Evolutionary conservation across 768 basidiomycete genomes (phyloP), one percentile per base, ranked within the genome.

Genomic region (Tulasnella sp.): DNA sequence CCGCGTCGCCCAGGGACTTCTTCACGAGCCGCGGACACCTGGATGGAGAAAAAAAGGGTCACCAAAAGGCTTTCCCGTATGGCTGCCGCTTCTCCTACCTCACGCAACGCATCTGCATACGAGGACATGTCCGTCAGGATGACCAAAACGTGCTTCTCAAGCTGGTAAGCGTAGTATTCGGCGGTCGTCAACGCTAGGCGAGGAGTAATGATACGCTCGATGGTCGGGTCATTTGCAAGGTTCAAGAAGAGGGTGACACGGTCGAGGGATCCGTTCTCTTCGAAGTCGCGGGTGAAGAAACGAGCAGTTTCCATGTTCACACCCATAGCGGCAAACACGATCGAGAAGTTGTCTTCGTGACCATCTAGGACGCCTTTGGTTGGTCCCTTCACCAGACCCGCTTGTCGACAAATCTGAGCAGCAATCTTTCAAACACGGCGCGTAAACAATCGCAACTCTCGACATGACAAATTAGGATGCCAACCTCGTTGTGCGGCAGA

Each of bases 241-340:
- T 99, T 99, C 68, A 99, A 77, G 83, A 99, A 99, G 52, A 99
- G 77, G 6, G 96, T 98, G 54, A 96, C 92, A 64, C 96, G 86
- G 72, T 97, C 92, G 61, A 98, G 78, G 76, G 84, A 87, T 53
- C 96, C 96, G 68, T 96, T 97, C 66, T 96, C 94, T 71, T 98
- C 93, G 69, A 98, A 98, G 74, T 99, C 96, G 69, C 93, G 88
- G 71, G 94, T 93, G 86, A 99, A 99, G 78, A 96, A 99, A 52
- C 94, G 83, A 46, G 96, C 96, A 5, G 96, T 98, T 71, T 99
- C 96, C 92, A 96, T 96, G 75, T 99, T 99, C 59, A 94, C 96
- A 79, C 96, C 96, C 96, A 99, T 98, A 37, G 96, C 96, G 57
- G 93, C 96, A 69, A 98, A 99, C 46, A 98, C 96, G 66, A 99